These are phyloP conservation scores for Saprolegnia diclina DNA, from an alignment of 352 stramenopile species.

Conservation along the genomic window DNA sequence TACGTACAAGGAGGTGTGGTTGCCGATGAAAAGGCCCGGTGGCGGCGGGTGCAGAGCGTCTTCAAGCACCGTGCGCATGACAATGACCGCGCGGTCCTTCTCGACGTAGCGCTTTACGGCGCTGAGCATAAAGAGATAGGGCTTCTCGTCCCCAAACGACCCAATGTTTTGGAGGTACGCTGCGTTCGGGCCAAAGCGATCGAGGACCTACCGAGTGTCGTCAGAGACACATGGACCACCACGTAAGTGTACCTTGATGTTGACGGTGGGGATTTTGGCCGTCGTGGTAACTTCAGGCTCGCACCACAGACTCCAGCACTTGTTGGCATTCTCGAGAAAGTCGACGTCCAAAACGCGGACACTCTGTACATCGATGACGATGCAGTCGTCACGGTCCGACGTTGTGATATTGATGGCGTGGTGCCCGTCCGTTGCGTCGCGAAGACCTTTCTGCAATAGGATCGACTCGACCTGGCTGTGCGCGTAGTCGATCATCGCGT, in stretches of 20 bases:
- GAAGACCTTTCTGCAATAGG: background rate
- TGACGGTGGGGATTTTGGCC: background rate
- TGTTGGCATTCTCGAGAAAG: background rate
- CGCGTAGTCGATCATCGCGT: conserved; percentile 2
- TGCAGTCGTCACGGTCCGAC: background rate
- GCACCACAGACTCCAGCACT: background rate
- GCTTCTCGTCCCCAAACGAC: background rate
- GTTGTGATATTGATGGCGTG: background rate
- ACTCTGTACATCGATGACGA: background rate
- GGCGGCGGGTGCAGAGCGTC: background rate
- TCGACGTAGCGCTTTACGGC: conserved; percentile 21
- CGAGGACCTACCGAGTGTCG: background rate
- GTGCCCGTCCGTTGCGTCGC: background rate
- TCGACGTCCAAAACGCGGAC: background rate
- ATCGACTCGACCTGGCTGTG: background rate
- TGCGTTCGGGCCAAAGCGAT: background rate
- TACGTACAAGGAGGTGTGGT: background rate
- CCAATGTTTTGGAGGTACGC: background rate
- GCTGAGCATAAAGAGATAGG: background rate
- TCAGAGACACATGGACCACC: background rate
- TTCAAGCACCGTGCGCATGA: conserved; percentile 17
- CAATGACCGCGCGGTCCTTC: background rate
- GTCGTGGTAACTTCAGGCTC: background rate
- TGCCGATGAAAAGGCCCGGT: background rate
- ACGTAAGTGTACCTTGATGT: background rate